Evolutionary conservation across 768 basidiomycete species (phyloP).

Genomic region (Hericium erinaceus): DNA sequence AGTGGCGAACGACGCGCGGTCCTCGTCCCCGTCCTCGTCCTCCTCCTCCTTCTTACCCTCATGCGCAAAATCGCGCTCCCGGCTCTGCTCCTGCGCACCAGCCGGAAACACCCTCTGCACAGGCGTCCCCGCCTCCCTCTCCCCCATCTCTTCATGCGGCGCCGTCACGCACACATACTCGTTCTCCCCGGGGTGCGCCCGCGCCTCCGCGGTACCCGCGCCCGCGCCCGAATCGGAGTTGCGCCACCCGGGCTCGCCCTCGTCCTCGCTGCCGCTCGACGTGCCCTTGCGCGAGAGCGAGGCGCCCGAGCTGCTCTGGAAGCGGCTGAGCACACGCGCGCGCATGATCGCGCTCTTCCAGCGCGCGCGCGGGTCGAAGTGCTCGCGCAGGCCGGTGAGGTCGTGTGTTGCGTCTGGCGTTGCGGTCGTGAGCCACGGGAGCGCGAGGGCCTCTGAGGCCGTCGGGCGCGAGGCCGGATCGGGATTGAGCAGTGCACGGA

Average conservation of each 20-base stretch:
- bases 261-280: neutral
- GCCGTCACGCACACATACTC: neutral
- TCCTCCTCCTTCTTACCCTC: neutral
- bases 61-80: neutral
- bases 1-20: neutral
- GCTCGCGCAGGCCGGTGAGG: constrained; percentile 66
- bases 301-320: neutral
- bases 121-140: neutral
- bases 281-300: neutral
- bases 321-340: constrained; percentile 23
- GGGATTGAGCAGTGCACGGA: constrained; percentile 57
- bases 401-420: constrained; percentile 64
- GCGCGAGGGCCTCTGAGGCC: constrained; percentile 56
- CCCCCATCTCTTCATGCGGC: neutral
- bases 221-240: neutral
- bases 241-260: neutral
- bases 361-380: constrained; percentile 67
- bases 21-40: neutral
- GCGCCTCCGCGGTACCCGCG: neutral
- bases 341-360: constrained; percentile 66
- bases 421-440: constrained; percentile 73
- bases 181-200: neutral
- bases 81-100: neutral
- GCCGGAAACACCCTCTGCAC: neutral
- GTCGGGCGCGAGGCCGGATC: constrained; percentile 67